These are phyloP conservation scores for Isoetes engelmannii DNA, from an alignment of 83 land plant genomes.

Conservation along the genomic window DNA sequence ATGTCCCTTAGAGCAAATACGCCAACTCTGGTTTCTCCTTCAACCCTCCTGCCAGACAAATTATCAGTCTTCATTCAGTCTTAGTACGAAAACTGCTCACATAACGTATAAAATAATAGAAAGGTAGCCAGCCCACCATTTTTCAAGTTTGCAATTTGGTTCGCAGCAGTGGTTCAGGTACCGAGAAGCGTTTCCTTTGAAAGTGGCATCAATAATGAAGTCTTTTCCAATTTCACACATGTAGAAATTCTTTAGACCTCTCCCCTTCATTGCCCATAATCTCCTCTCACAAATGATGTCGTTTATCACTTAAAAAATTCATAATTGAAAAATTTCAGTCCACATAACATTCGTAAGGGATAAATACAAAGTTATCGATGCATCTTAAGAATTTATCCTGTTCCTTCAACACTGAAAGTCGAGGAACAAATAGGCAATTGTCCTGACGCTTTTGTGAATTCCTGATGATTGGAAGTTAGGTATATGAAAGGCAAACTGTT, in stretches of 20 bases:
- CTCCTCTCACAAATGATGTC: conserved; percentile 87
- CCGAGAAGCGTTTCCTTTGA: conserved; percentile 80
- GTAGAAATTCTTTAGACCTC: conserved; percentile 65
- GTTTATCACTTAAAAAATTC: conserved; percentile 57
- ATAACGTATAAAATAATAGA: background rate
- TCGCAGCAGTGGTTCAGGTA: conserved; percentile 89
- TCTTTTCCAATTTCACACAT: conserved; percentile 91
- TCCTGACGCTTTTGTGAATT: too few relatives aligned
- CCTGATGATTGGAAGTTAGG: too few relatives aligned
- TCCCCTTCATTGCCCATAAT: conserved; percentile 84
- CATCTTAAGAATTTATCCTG: too few relatives aligned
- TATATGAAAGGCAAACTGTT: too few relatives aligned
- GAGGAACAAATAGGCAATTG: too few relatives aligned
- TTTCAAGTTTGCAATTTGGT: conserved; percentile 86
- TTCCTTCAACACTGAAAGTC: too few relatives aligned
- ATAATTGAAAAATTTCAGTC: too few relatives aligned
- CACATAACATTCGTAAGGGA: too few relatives aligned
- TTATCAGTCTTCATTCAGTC: too few relatives aligned
- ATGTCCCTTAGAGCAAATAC: conserved; percentile 74
- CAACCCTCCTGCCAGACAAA: conserved; percentile 62
- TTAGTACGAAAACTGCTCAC: background rate
- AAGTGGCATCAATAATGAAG: conserved; percentile 91
- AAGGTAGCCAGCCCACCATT: conserved; percentile 43
- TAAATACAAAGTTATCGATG: too few relatives aligned
- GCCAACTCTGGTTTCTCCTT: conserved; percentile 87